Evolutionary conservation across 768 basidiomycete species (phyloP), one percentile per base, ranked within the genome.

Genomic region (Chiua virens): DNA sequence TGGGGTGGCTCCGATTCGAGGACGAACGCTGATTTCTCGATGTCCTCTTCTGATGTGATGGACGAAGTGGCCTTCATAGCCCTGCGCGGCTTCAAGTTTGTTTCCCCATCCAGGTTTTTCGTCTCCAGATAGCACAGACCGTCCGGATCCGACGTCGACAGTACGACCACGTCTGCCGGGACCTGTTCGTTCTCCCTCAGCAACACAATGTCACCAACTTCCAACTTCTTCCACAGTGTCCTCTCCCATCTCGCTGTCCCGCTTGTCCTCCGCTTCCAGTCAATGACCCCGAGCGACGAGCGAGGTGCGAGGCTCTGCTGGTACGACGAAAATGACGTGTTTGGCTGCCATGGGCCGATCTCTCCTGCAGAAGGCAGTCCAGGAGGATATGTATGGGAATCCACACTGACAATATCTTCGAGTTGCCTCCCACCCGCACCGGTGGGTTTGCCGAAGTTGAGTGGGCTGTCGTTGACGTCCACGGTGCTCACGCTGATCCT

Each of bases 181-280:
- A 98, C 88, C 71, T 97, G 96, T 44, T 98, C 96, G 69, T 98
- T 89, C 57, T 98, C 93, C 52, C 87, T 76, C 30, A 98, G 75
- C 8, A 98, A 73, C 27, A 98, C 91, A 20, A 98, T 71, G 64
- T 98, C 96, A n/a, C 96, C 96, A 11, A 98, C 94, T 65, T 97
- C 94, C 39, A 98, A 78, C 76, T 98, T 98, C 78, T 98, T 98
- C 96, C 96, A 98, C 2, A 98, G 73, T 14, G 96, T 98, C 49
- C 96, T 77, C 64, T 98, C 94, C 96, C 96, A 98, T 23, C 79
- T 77, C 3, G 92, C 86, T 4, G 85, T 80, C 1, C 92, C 92
- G 4, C 75, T 75, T 3, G 80, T 71, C 34, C 80, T 82, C 42
- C 82, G 82, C 42, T 73, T 75, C 81, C 85, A 93, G 65, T 96